Conservation (phyloP, 352 stramenopile genomes). For the Globisporangium abappressorium region DNA sequence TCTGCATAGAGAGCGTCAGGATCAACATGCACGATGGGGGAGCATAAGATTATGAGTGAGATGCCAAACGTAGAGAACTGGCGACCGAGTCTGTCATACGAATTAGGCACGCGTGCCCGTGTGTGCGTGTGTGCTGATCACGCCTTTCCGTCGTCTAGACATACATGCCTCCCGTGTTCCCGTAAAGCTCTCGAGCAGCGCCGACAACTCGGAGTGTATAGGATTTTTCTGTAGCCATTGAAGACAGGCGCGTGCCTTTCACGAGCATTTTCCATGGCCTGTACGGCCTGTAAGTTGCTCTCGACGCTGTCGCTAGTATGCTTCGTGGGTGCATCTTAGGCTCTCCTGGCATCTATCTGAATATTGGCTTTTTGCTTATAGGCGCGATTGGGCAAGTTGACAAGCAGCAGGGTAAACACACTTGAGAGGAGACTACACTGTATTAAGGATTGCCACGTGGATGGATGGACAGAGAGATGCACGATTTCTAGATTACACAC, state of each 20-base stretch:
- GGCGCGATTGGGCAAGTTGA: no score
- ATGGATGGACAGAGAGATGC: not conserved
- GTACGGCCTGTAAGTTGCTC: no score
- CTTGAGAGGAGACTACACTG: not conserved
- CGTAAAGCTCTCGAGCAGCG: not conserved
- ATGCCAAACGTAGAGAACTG: no score
- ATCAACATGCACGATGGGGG: not conserved
- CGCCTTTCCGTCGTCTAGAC: no score
- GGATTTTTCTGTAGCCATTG: not conserved
- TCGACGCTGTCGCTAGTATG: no score
- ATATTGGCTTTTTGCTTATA: no score
- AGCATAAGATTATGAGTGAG: no score
- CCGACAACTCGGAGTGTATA: not conserved
- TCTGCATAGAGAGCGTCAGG: not conserved
- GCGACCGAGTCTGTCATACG: not conserved
- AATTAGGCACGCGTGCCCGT: not conserved
- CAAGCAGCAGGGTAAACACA: not conserved
- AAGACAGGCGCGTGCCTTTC: not conserved
- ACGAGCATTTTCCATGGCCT: not conserved
- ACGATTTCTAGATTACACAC: not conserved
- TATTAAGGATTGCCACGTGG: not conserved
- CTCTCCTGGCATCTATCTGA: no score
- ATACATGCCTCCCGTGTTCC: not conserved
- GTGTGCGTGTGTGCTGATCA: not conserved
- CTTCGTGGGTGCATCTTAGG: no score